phyloP scores from a whole-genome alignment of 106 monocot species.

The Cymbidium sinense region DNA sequence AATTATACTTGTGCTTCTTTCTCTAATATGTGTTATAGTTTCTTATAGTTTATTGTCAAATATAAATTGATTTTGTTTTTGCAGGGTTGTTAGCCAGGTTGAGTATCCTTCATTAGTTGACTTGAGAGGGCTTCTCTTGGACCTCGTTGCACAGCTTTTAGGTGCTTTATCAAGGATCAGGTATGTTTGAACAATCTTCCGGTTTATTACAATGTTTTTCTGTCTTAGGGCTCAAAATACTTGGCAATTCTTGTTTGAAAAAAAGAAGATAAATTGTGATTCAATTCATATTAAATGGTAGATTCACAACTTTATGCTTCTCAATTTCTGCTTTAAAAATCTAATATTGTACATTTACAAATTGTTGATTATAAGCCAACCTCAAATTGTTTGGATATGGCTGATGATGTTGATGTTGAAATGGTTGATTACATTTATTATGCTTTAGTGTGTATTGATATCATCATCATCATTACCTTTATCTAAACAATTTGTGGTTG shows the following conservation, averaged over 20 bases:
- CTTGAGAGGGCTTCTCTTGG: slow-evolving; percentile 85
- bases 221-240: neutral
- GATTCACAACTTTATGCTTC: neutral
- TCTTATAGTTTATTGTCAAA: neutral
- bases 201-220: neutral
- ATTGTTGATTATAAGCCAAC: neutral
- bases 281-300: too few species aligned
- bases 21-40: neutral
- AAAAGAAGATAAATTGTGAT: too few species aligned
- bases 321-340: neutral
- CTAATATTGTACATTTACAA: neutral
- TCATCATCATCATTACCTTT: neutral
- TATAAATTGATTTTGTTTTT: slow-evolving; percentile 11
- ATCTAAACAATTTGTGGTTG: too few species aligned
- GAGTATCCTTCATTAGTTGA: slow-evolving; percentile 99
- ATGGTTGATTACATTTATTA: neutral
- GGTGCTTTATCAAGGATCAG: slow-evolving; percentile 97
- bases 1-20: too few species aligned
- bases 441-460: neutral
- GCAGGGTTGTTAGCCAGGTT: slow-evolving; percentile 96
- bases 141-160: slow-evolving; percentile 94
- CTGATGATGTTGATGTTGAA: neutral
- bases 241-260: neutral
- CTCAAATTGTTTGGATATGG: neutral
- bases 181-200: slow-evolving; percentile 22